phyloP scores from a whole-genome alignment of 305 asterid genomes.

The Rubia balearica region DNA sequence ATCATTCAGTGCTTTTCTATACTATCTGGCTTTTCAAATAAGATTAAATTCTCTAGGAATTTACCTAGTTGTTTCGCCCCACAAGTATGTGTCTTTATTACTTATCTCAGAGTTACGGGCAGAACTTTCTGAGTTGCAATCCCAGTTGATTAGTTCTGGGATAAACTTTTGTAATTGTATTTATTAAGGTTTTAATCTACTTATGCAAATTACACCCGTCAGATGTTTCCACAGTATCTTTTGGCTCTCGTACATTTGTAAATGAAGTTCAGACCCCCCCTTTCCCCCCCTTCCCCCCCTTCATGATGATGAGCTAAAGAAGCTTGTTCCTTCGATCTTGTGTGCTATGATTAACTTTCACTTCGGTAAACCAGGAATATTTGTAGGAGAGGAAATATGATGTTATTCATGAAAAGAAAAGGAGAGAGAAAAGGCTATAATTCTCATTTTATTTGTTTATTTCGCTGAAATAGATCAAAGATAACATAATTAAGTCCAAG shows the following conservation, averaged over 20 bases:
- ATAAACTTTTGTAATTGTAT: not conserved
- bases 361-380: not conserved
- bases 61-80: not conserved
- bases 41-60: not conserved
- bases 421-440: not conserved
- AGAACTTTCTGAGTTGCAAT: not conserved
- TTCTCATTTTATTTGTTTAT: not conserved
- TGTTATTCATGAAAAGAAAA: not conserved
- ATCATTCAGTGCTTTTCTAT: not conserved
- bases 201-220: not conserved
- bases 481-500: not conserved
- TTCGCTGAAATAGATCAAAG: not conserved
- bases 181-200: not conserved
- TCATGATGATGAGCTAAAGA: no score
- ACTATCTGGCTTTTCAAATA: not conserved
- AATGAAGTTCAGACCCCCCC: not conserved
- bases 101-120: not conserved
- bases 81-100: not conserved
- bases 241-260: not conserved
- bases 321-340: not conserved
- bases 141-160: not conserved
- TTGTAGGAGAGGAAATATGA: not conserved
- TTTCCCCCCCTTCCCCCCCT: no score
- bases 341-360: not conserved
- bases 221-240: not conserved